Percentiles rank a stretch among this genome's conserved stretches.
phyloP scores from a whole-genome alignment of 768 basidiomycete genomes.

The Lentinula lateritia region DNA sequence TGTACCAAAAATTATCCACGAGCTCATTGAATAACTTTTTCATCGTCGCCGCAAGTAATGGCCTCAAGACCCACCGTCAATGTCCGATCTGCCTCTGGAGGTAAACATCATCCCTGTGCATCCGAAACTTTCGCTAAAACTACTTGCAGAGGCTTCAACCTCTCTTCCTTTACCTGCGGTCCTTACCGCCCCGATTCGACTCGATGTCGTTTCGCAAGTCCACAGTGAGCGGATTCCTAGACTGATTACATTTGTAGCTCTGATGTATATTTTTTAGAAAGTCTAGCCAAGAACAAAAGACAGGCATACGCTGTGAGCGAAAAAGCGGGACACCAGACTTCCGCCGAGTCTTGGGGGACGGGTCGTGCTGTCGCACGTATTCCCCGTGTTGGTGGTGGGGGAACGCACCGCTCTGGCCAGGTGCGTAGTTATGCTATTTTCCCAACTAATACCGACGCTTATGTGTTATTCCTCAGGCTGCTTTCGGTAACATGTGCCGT shows the following conservation, averaged over 20 bases:
- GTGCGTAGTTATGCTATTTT: conserved; percentile 30
- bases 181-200: conserved; percentile 94
- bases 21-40: not conserved
- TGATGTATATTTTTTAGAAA: conserved; percentile 51
- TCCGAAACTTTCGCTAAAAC: not conserved
- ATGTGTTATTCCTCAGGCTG: conserved; percentile 51
- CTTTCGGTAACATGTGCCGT: conserved; percentile 99
- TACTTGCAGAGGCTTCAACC: conserved; percentile 64
- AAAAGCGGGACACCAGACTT: conserved; percentile 99
- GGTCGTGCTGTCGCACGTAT: conserved; percentile 99
- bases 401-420: conserved; percentile 98
- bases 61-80: conserved; percentile 90
- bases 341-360: conserved; percentile 99
- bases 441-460: not conserved
- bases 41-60: conserved; percentile 39
- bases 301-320: conserved; percentile 96
- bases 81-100: conserved; percentile 74
- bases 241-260: not conserved
- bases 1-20: not conserved
- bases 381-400: conserved; percentile 98
- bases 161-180: conserved; percentile 94
- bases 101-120: conserved; percentile 27
- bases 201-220: conserved; percentile 97
- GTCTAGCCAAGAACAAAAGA: conserved; percentile 95
- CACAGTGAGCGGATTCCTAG: conserved; percentile 78